Base-by-base conservation (phyloP, 1,284 basidiomycete species). In the Boletellus deceptivus region DNA sequence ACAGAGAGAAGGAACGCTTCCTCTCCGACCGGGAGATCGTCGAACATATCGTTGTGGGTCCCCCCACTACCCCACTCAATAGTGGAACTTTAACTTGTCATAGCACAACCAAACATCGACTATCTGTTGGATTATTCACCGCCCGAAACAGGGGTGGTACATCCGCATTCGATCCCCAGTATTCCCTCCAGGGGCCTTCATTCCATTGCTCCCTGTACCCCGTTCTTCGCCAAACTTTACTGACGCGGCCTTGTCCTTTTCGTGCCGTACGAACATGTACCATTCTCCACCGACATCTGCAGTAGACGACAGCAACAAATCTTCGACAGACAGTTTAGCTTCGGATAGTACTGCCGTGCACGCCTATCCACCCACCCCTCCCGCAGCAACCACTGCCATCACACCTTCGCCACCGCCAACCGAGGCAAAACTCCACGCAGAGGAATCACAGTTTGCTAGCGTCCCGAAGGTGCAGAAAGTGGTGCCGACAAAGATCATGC, bases 81-180 rank as follows among this genome's bases (percentile, higher is more conserved):
- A 17, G 17, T 1, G n/a, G 11, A 27, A 29, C 18, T 47, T 31
- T 55, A 52, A 13, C 24, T 43, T 16, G 17, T 31, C 43, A 16
- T 52, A 88, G 85, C 82, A 89, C 54, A 85, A 84, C 43, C 75
- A 79, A 27, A 83, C 79, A 4, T 80, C 77, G 18, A 77, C 76
- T 0, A 67, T 88, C 6, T 75, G 78, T 49, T 91, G 88, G 88
- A 80, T 78, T 18, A 80, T 89, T 24, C 88, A 89, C 61, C 78
- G 82, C 8, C 88, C 88, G 3, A 79, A 82, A 55, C 79, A 84
- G 33, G 88, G 88, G 22, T 91, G 88, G 88, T 90, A 90, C 65
- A 82, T 91, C 54, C 83, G 84, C 43, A 70, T 91, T 18, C 77
- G 84, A 18, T 72, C 85, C 1, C 86, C 87, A 0, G 62, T 72